Percentiles rank a stretch among this genome's conserved stretches.
Conservation (phyloP, 345 rosid genomes). For the Arabidopsis thaliana region TAIR10.1 NC_003070.9:12487501-12488000, state of each 20-base stretch:
- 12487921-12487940: slow-evolving; percentile 54
- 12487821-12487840: slow-evolving; percentile 78
- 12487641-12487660: neutral
- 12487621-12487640: slow-evolving; percentile 8
- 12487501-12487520: slow-evolving; percentile 92
- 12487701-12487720: slow-evolving; percentile 87
- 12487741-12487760: slow-evolving; percentile 84
- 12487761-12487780: slow-evolving; percentile 68
- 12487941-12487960: slow-evolving; percentile 52
- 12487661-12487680: slow-evolving; percentile 26
- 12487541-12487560: slow-evolving; percentile 66
- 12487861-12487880: slow-evolving; percentile 42
- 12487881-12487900: slow-evolving; percentile 38
- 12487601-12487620: slow-evolving; percentile 18
- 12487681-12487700: slow-evolving; percentile 30
- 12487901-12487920: slow-evolving; percentile 45
- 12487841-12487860: slow-evolving; percentile 49
- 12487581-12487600: slow-evolving; percentile 2
- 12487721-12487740: slow-evolving; percentile 78
- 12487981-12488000: slow-evolving; percentile 46
- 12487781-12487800: slow-evolving; percentile 91
- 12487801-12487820: slow-evolving; percentile 85
- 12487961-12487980: slow-evolving; percentile 37
- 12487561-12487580: slow-evolving; percentile 2
- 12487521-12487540: slow-evolving; percentile 79